Evolutionary conservation across 1,284 basidiomycete genomes (phyloP).

Genomic region (Papiliotrema terrestris): DNA sequence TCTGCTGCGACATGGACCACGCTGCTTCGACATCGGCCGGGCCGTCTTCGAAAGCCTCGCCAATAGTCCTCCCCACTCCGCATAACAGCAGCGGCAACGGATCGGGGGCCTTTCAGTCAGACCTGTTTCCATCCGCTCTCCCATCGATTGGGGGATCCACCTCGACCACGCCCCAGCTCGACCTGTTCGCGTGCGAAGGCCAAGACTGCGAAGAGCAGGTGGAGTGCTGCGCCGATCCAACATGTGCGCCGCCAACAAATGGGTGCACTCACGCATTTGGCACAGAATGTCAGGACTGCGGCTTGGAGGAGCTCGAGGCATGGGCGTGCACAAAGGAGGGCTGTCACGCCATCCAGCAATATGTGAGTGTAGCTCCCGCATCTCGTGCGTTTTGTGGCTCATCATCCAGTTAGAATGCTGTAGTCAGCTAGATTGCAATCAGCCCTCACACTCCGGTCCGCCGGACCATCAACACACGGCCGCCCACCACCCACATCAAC

Average conservation of each 20-base stretch:
- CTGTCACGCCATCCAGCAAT: slow-evolving; percentile 40
- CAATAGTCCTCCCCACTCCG: neutral
- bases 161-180: slow-evolving; percentile 13
- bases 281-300: slow-evolving; percentile 10
- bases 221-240: slow-evolving; percentile 13
- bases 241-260: neutral
- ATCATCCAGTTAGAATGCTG: slow-evolving; percentile 38
- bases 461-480: neutral
- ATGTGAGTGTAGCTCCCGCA: slow-evolving; percentile 22
- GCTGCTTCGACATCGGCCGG: slow-evolving; percentile 25
- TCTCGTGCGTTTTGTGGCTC: neutral
- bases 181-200: slow-evolving; percentile 23
- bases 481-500: neutral
- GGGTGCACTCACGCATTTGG: neutral
- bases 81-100: neutral
- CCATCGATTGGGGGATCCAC: neutral
- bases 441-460: slow-evolving; percentile 13
- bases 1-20: slow-evolving; percentile 43
- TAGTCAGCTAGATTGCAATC: slow-evolving; percentile 24
- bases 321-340: slow-evolving; percentile 35
- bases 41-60: neutral
- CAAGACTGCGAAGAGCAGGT: slow-evolving; percentile 12
- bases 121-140: neutral
- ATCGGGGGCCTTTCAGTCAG: neutral
- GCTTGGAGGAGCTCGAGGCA: slow-evolving; percentile 20